phyloP scores from a whole-genome alignment of 495 filamentous ascomycete genomes.

The Massariosphaeria phaeospora region DNA sequence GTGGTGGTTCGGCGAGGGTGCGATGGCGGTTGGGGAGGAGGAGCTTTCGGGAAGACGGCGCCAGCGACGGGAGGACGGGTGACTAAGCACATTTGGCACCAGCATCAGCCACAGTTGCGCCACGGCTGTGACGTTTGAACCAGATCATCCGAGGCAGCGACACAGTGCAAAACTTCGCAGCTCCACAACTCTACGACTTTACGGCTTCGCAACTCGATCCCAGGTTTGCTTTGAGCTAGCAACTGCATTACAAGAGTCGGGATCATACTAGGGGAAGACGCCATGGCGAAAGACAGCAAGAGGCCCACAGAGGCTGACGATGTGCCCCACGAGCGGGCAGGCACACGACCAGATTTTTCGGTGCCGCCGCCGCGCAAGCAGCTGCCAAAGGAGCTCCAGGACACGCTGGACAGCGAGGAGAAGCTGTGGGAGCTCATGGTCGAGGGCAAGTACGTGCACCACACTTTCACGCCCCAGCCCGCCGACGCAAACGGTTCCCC shows the following conservation, averaged over 20 bases:
- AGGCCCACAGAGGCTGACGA: slow-evolving; percentile 17
- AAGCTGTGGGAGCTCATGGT: slow-evolving; percentile 73
- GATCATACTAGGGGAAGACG: background rate
- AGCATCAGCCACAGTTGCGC: background rate
- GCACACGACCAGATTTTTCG: slow-evolving; percentile 40
- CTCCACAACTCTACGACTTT: background rate
- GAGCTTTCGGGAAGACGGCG: slow-evolving; percentile 9
- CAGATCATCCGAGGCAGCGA: background rate
- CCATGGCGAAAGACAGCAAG: slow-evolving; percentile 32
- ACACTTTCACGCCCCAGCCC: background rate
- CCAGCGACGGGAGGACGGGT: no score
- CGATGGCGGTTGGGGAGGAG: slow-evolving; percentile 8
- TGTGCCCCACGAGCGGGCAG: slow-evolving; percentile 36
- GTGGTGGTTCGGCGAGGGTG: slow-evolving; percentile 32
- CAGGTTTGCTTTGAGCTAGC: background rate
- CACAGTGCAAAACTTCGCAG: background rate
- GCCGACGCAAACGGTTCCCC: no score
- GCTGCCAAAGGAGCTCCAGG: slow-evolving; percentile 66
- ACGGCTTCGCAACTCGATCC: no score
- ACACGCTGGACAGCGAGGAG: slow-evolving; percentile 70
- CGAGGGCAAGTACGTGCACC: slow-evolving; percentile 64
- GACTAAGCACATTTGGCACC: slow-evolving; percentile 1
- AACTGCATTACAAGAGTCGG: background rate
- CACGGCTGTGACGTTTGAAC: background rate
- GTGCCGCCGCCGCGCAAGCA: slow-evolving; percentile 55